These are phyloP conservation scores for Hapsidospora chrysogenum DNA, from an alignment of 495 filamentous ascomycete genomes.

Conservation along the genomic window DNA sequence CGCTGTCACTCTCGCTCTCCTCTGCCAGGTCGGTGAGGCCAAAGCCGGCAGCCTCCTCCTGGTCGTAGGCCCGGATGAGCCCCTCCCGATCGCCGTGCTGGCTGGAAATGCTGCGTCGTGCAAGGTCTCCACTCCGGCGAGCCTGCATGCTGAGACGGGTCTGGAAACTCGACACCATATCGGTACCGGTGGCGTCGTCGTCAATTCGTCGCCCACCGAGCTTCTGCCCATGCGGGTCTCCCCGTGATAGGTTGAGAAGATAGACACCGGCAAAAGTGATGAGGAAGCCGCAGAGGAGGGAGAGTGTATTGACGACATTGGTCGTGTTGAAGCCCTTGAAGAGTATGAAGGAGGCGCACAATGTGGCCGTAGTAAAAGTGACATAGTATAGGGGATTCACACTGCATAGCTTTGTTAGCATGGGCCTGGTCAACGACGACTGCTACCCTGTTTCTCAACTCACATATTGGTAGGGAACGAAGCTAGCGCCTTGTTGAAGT, in stretches of 20 bases:
- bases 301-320: slow-evolving; percentile 77
- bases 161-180: slow-evolving; percentile 73
- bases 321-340: slow-evolving; percentile 96
- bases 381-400: slow-evolving; percentile 99
- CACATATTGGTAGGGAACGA: slow-evolving; percentile 96
- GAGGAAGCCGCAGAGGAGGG: slow-evolving; percentile 83
- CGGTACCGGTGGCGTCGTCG: slow-evolving; percentile 69
- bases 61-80: slow-evolving; percentile 69
- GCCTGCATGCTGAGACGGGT: slow-evolving; percentile 88
- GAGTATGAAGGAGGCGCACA: slow-evolving; percentile 91
- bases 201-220: slow-evolving; percentile 46
- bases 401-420: slow-evolving; percentile 33
- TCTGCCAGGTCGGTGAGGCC: slow-evolving; percentile 46
- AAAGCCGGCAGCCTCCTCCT: slow-evolving; percentile 52
- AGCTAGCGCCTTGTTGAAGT: slow-evolving; percentile 96
- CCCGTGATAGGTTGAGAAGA: slow-evolving; percentile 82
- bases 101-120: slow-evolving; percentile 39
- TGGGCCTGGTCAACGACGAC: neutral
- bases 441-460: slow-evolving; percentile 21
- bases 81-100: slow-evolving; percentile 54
- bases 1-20: slow-evolving; percentile 41
- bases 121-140: slow-evolving; percentile 35
- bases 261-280: slow-evolving; percentile 96
- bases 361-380: slow-evolving; percentile 93
- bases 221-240: slow-evolving; percentile 67